Base-by-base conservation (phyloP, 2,329 filamentous ascomycete species). In the Mycocentrospora acerina region DNA sequence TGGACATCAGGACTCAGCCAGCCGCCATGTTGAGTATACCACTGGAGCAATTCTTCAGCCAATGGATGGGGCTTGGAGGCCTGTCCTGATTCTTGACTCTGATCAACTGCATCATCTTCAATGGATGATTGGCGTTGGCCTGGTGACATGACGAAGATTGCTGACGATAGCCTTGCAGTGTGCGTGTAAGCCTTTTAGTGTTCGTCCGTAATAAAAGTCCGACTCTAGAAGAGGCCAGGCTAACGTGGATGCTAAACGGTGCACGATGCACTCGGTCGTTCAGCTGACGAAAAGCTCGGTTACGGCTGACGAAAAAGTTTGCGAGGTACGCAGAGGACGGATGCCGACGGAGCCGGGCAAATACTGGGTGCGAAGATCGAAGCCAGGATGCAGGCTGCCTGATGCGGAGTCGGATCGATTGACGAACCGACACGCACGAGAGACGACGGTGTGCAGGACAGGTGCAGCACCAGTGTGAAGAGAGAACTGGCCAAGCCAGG, bases 11-110 rank as follows among this genome's bases (percentile, higher is more conserved):
- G 49, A 44, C 55, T 60, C 33, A 67, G 37, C 39, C 46, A 52
- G 36, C 65, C 65, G 22, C 60, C 59, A 29, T 66, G 45, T 3
- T 53, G 35, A 4, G 38, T 47, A 32, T 67, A 66, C 65, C 65
- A 68, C 7, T 37, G 25, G 1, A 60, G 14, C 7, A 66, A 55
- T 17, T 43, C 39, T 17, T 51, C 42, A 19, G 48, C 42, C 36
- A 46, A 36, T n/a, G 43, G 44, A 42, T 52, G 47, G 24, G 41
- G 24, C 22, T 36, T 32, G 33, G 37, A 42, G 28, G 24, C 30
- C 18, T 37, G 42, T 30, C 25, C 29, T 24, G 37, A 13, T 4
- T 19, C 29, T 13, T 41, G 40, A 35, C 30, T 35, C 24, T 40
- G 41, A 32, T 13, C 15, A 26, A 39, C 11, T 29, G 42, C 28